phyloP scores from a whole-genome alignment of 306 rosid species.

The Ziziphus jujuba region DNA sequence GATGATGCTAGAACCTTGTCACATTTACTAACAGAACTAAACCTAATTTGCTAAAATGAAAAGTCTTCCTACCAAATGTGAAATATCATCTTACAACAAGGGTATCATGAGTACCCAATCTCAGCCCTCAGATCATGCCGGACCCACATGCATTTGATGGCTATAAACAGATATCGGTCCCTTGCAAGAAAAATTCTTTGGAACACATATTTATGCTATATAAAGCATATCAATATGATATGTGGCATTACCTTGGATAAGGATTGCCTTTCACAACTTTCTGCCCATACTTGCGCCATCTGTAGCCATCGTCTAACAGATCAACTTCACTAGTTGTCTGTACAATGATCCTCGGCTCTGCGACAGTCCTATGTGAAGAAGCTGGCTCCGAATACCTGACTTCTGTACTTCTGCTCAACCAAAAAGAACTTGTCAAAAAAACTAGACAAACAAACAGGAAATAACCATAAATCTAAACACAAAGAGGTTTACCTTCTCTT shows the following conservation, averaged over 20 bases:
- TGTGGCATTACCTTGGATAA: slow-evolving; percentile 65
- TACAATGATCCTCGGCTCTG: slow-evolving; percentile 81
- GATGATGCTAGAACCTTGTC: too few species aligned
- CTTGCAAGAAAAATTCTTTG: too few species aligned
- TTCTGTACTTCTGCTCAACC: slow-evolving; percentile 56
- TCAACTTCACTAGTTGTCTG: slow-evolving; percentile 91
- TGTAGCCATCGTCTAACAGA: slow-evolving; percentile 78
- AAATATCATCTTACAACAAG: not conserved
- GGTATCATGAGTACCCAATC: too few species aligned
- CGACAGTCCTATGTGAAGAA: slow-evolving; percentile 66
- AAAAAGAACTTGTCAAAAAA: not conserved
- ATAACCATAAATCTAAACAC: not conserved
- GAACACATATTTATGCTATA: not conserved
- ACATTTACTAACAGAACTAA: too few species aligned
- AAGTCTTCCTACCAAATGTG: not conserved
- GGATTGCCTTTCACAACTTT: slow-evolving; percentile 85
- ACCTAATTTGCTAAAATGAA: too few species aligned
- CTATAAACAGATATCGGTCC: too few species aligned
- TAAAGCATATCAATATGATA: slow-evolving; percentile 9
- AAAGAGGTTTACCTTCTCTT: slow-evolving; percentile 57
- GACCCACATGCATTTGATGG: too few species aligned
- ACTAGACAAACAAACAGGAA: slow-evolving; percentile 15
- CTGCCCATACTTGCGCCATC: slow-evolving; percentile 92
- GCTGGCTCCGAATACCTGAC: slow-evolving; percentile 43
- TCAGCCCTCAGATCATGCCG: too few species aligned